A percentile compares a stretch with the other conserved stretches of the same genome.
Conservation (phyloP, 192 early-diverging fungal genomes). For the Backusella mclennaniae region DNA sequence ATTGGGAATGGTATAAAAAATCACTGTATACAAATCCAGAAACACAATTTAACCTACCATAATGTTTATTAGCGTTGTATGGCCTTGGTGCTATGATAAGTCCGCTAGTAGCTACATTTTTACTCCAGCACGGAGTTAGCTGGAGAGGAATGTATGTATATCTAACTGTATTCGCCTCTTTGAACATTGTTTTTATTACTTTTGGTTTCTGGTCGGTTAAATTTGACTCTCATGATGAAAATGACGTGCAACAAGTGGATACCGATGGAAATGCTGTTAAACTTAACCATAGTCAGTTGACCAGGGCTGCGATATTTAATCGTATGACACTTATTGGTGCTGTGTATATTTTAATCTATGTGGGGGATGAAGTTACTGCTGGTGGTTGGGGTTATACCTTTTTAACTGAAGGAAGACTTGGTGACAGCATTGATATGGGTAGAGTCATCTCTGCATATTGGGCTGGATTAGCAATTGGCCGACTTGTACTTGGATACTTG, state of each 20-base stretch:
- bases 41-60: background rate
- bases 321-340: conserved; percentile 27
- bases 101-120: conserved; percentile 26
- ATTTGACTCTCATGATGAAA: background rate
- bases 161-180: conserved; percentile 13
- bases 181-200: conserved; percentile 20
- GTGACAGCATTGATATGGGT: conserved; percentile 21
- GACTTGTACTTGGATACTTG: conserved; percentile 28
- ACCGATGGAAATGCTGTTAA: background rate
- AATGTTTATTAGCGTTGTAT: conserved; percentile 25
- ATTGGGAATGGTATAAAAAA: background rate
- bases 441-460: conserved; percentile 28
- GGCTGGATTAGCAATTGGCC: conserved; percentile 22
- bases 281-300: background rate
- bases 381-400: conserved; percentile 31
- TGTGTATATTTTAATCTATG: conserved; percentile 28
- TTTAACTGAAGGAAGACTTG: conserved; percentile 22
- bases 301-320: conserved; percentile 13
- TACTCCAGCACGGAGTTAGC: conserved; percentile 12
- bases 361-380: conserved; percentile 28
- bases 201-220: conserved; percentile 6
- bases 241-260: background rate
- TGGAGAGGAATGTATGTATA: conserved; percentile 30
- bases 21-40: background rate
- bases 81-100: conserved; percentile 35